These are phyloP conservation scores for Umbilicus rupestris DNA, from an alignment of 164 flowering plant genomes.

Conservation along the genomic window DNA sequence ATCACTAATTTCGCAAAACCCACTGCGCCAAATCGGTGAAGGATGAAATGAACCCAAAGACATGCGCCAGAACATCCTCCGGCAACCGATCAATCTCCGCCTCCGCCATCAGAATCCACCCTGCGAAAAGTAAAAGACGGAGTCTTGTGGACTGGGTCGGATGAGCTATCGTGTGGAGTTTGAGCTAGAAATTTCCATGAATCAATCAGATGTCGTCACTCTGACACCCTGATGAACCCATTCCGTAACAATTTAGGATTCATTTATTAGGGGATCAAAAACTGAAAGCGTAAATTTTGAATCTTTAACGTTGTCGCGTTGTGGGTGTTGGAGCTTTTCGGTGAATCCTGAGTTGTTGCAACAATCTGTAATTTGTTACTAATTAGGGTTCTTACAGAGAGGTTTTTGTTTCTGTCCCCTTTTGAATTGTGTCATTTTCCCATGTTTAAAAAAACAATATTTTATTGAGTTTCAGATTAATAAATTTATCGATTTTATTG, in stretches of 20 bases:
- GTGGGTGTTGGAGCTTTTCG: neutral
- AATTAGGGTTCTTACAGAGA: neutral
- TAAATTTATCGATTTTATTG: too few relatives aligned
- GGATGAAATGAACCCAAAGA: constrained; percentile 39
- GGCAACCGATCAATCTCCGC: constrained; percentile 57
- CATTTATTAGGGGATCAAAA: neutral
- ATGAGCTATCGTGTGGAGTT: neutral
- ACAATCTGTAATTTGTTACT: neutral
- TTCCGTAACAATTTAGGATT: neutral
- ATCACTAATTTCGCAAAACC: constrained; percentile 4
- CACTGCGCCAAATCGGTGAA: constrained; percentile 73
- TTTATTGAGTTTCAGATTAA: too few relatives aligned
- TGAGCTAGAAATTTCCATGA: neutral
- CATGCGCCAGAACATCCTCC: constrained; percentile 54
- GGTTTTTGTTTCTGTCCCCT: neutral
- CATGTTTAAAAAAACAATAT: neutral
- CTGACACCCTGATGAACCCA: neutral
- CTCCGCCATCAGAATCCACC: constrained; percentile 14
- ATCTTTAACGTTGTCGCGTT: neutral
- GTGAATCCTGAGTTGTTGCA: too few relatives aligned
- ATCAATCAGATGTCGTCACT: constrained; percentile 8
- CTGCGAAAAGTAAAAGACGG: neutral
- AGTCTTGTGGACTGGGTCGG: constrained; percentile 7
- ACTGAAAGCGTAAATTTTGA: neutral
- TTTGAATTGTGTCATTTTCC: neutral